Percentiles rank a stretch among this genome's conserved stretches.
Evolutionary conservation across 2,329 filamentous ascomycete genomes (phyloP).

Genomic region (Monosporascus sp.): DNA sequence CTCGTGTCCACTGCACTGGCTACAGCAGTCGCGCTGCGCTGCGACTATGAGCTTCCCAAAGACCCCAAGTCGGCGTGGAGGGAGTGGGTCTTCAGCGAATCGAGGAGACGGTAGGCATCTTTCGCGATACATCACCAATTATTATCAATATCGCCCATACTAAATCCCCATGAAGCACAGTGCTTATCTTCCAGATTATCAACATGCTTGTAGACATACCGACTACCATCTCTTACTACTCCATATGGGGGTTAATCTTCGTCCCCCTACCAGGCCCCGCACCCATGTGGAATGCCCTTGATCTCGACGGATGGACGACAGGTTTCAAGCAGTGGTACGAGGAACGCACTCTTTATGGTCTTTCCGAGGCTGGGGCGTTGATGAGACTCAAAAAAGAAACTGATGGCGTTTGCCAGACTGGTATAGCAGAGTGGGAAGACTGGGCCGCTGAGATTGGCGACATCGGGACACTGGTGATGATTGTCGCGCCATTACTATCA

Average conservation of each 20-base stretch:
- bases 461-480: neutral
- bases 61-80: constrained; percentile 3
- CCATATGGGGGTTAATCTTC: constrained; percentile 5
- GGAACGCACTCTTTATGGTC: neutral
- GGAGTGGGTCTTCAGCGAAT: constrained; percentile 11
- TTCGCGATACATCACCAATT: too few species aligned
- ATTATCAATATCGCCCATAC: neutral
- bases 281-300: constrained; percentile 5
- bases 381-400: neutral
- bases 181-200: constrained; percentile 9
- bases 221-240: neutral
- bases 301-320: constrained; percentile 4
- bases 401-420: neutral
- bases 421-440: neutral
- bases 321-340: constrained; percentile 2
- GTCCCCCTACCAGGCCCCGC: constrained; percentile 8
- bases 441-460: neutral
- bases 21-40: neutral
- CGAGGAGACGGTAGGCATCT: constrained; percentile 9
- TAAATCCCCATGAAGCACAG: constrained; percentile 1
- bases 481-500: neutral
- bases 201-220: constrained; percentile 7
- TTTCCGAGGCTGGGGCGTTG: neutral
- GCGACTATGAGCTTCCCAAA: neutral
- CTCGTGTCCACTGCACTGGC: neutral